A percentile compares a stretch with the other conserved stretches of the same genome.
These are phyloP conservation scores for Pisolithus sp. DNA, from an alignment of 768 basidiomycete genomes.

Conservation along the genomic window DNA sequence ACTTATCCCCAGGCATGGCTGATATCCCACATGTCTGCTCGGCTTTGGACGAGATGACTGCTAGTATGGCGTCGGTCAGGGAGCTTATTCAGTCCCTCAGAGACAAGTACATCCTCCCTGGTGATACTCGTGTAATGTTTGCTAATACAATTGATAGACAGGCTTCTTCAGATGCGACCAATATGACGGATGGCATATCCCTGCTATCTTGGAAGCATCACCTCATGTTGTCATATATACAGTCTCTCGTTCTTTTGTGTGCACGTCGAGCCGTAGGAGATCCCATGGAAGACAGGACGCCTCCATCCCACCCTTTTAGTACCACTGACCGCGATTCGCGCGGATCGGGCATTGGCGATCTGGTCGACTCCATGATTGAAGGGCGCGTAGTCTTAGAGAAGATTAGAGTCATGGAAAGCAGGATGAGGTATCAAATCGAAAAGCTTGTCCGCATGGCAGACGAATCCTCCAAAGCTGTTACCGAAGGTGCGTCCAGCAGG, in stretches of 20 bases:
- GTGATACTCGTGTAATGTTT: background rate
- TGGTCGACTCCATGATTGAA: conserved; percentile 76
- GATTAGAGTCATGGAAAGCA: conserved; percentile 72
- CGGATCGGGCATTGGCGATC: conserved; percentile 60
- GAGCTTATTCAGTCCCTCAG: conserved; percentile 47
- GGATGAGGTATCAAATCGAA: conserved; percentile 94
- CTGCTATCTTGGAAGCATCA: conserved; percentile 86
- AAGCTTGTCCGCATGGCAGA: conserved; percentile 80
- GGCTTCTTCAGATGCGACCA: conserved; percentile 30
- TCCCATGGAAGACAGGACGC: conserved; percentile 45
- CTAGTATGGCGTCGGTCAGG: conserved; percentile 56
- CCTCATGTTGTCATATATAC: conserved; percentile 76
- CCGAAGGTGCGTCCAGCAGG: conserved; percentile 48
- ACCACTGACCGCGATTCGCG: conserved; percentile 43
- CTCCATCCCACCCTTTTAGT: conserved; percentile 49
- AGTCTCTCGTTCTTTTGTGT: conserved; percentile 69
- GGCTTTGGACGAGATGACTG: conserved; percentile 50
- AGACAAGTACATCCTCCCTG: conserved; percentile 41
- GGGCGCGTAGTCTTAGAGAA: conserved; percentile 84
- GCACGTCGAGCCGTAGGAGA: conserved; percentile 68
- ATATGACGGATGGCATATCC: conserved; percentile 79
- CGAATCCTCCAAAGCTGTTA: conserved; percentile 40
- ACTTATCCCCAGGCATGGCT: conserved; percentile 9
- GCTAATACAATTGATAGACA: conserved; percentile 23
- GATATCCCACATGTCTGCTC: conserved; percentile 18